phyloP scores from a whole-genome alignment of 805 yeast genomes.

The Komagataella pseudopastoris region DNA sequence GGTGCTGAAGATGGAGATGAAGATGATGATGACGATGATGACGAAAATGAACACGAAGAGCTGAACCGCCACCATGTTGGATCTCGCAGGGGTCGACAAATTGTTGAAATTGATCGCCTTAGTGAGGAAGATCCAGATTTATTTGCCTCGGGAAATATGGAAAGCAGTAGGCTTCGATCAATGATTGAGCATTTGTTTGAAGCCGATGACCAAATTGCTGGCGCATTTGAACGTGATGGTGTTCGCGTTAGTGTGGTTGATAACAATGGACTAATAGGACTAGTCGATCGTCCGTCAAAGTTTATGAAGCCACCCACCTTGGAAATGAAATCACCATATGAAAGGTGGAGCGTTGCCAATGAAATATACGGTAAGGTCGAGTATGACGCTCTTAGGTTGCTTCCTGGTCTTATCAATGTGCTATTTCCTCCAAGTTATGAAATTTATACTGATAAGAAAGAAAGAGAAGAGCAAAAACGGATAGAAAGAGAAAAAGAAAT shows the following conservation, averaged over 20 bases:
- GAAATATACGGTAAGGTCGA: conserved; percentile 28
- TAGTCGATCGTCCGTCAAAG: not conserved
- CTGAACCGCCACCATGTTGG: conserved; percentile 5
- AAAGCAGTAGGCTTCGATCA: not conserved
- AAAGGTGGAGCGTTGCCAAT: conserved; percentile 56
- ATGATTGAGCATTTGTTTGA: not conserved
- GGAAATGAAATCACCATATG: conserved; percentile 29
- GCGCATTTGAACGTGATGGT: not conserved
- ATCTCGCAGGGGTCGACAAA: not conserved
- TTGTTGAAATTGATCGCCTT: not conserved
- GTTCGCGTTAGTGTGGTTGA: not conserved
- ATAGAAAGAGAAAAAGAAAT: conserved; percentile 5
- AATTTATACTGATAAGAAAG: conserved; percentile 10
- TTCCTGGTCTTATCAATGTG: conserved; percentile 29
- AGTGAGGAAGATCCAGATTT: not conserved
- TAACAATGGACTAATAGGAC: not conserved
- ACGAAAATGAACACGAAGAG: conserved; percentile 19
- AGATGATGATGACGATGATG: conserved; percentile 16
- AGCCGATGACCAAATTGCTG: not conserved
- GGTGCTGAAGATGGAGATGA: conserved; percentile 12
- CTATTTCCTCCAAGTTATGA: conserved; percentile 36
- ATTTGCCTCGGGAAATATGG: not conserved
- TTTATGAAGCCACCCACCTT: not conserved
- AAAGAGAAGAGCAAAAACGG: conserved; percentile 6
- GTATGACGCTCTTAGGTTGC: conserved; percentile 18